Percentiles rank a stretch among this genome's conserved stretches.
Evolutionary conservation across 140 eudicot species (phyloP).

Genomic region (Ambrosia hybrid): DNA sequence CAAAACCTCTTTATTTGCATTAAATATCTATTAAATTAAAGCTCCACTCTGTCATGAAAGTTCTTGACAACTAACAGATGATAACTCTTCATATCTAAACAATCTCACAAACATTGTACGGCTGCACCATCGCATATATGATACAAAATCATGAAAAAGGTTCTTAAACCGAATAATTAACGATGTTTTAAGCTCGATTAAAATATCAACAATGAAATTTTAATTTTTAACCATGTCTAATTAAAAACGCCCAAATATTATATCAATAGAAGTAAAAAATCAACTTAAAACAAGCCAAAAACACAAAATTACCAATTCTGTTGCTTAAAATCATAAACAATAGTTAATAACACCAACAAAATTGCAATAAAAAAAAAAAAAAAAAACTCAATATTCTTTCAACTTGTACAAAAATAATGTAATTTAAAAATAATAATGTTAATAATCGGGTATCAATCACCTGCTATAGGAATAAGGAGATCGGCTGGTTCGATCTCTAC

Average conservation of each 20-base stretch:
- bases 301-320: not conserved
- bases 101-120: conserved; percentile 7
- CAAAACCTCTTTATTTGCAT: conserved; percentile 8
- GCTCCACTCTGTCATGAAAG: not conserved
- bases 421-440: not conserved
- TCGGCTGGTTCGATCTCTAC: conserved; percentile 74
- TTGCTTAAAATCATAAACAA: conserved; percentile 1
- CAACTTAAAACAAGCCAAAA: not conserved
- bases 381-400: no score
- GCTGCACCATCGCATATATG: not conserved
- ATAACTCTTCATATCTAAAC: conserved; percentile 6
- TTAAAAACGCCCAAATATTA: no score
- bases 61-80: not conserved
- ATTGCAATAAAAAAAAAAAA: not conserved
- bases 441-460: conserved; percentile 77
- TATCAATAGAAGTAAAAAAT: not conserved
- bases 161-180: not conserved
- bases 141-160: conserved; percentile 10
- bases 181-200: conserved; percentile 4
- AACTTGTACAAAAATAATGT: not conserved
- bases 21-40: not conserved
- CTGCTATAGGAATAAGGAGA: conserved; percentile 82
- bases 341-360: conserved; percentile 4
- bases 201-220: not conserved
- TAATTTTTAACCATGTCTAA: no score